Evolutionary conservation across 345 rosid species (phyloP).

Genomic region (Ricinus communis): DNA sequence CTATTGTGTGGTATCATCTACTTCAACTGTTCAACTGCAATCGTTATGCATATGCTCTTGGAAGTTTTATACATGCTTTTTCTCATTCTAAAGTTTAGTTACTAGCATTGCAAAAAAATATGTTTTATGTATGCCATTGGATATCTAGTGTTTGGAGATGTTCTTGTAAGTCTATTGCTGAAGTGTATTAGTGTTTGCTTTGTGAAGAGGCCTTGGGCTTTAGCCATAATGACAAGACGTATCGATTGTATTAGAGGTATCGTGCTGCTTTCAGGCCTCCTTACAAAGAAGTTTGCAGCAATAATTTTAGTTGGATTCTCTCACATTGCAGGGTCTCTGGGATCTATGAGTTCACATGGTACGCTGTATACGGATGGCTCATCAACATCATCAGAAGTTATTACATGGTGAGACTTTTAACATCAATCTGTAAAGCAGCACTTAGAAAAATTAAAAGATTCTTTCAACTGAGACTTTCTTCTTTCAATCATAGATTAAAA

Average conservation of each 20-base stretch:
- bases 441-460: too few species aligned
- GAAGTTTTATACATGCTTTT: neutral
- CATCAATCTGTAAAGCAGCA: neutral
- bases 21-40: too few species aligned
- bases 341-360: conserved; percentile 73
- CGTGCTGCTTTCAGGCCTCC: neutral
- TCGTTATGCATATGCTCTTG: neutral
- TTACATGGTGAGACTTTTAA: conserved; percentile 71
- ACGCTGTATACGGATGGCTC: conserved; percentile 51
- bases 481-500: neutral
- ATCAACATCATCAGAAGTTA: conserved; percentile 41
- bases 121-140: too few species aligned
- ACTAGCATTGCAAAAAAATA: too few species aligned
- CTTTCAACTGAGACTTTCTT: too few species aligned
- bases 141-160: neutral
- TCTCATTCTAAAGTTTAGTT: neutral
- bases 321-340: conserved; percentile 70
- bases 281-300: neutral
- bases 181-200: neutral
- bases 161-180: neutral
- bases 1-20: too few species aligned
- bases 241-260: neutral
- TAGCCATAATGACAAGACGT: neutral
- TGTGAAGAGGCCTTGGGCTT: neutral
- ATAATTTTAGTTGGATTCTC: conserved; percentile 11